These are phyloP conservation scores for Yarrowia divulgata DNA, from an alignment of 805 yeast genomes.

Conservation along the genomic window DNA sequence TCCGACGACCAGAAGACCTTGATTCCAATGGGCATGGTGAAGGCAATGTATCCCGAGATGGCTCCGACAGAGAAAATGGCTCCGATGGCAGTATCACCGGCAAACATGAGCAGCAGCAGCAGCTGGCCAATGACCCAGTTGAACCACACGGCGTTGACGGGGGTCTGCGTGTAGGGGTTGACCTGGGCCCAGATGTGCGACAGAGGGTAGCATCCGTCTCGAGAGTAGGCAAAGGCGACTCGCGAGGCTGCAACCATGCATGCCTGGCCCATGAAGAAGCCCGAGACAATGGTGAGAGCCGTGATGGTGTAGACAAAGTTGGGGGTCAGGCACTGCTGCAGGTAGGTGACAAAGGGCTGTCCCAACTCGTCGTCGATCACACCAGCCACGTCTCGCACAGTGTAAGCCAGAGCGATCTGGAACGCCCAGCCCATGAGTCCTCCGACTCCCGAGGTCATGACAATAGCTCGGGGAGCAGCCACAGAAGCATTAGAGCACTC, in stretches of 20 bases:
- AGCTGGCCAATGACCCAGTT: conserved; percentile 64
- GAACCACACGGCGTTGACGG: conserved; percentile 66
- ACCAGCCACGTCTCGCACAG: conserved; percentile 59
- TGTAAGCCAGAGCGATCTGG: conserved; percentile 67
- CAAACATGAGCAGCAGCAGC: conserved; percentile 63
- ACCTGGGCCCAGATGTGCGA: conserved; percentile 60
- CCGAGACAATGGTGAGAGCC: conserved; percentile 55
- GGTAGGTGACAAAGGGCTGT: conserved; percentile 66
- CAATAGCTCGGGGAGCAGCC: conserved; percentile 74
- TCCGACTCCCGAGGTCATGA: conserved; percentile 62
- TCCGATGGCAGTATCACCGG: conserved; percentile 69
- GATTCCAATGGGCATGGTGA: conserved; percentile 67
- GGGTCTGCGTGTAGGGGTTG: conserved; percentile 62
- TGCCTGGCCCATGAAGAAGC: conserved; percentile 62
- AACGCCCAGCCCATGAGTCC: conserved; percentile 64
- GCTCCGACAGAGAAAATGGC: conserved; percentile 80
- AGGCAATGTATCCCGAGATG: conserved; percentile 70
- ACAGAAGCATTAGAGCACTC: conserved; percentile 69
- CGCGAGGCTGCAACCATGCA: conserved; percentile 72
- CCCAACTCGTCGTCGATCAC: conserved; percentile 60
- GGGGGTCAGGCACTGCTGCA: conserved; percentile 57
- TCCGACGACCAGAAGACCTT: conserved; percentile 63
- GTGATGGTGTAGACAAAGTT: conserved; percentile 56
- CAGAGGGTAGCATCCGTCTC: conserved; percentile 72
- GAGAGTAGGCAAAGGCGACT: conserved; percentile 69